These are phyloP conservation scores for Luvunga scandens DNA, from an alignment of 345 rosid genomes.

Conservation along the genomic window DNA sequence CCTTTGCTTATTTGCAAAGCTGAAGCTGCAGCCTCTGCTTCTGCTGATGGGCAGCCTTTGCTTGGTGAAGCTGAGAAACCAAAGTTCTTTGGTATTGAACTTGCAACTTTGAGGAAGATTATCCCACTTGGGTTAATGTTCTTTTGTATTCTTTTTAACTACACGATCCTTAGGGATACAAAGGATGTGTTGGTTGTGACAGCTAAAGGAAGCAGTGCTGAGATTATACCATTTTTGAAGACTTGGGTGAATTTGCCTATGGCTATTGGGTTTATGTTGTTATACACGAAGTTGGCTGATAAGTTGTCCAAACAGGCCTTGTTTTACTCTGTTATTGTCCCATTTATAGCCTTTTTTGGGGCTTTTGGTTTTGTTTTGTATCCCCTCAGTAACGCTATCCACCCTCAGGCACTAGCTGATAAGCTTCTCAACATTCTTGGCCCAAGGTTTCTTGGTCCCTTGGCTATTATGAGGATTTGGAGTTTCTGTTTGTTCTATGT, in stretches of 20 bases:
- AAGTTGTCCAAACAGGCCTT: conserved; percentile 83
- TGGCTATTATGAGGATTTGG: conserved; percentile 96
- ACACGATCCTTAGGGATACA: conserved; percentile 96
- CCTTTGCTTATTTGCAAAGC: conserved; percentile 71
- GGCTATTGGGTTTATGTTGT: conserved; percentile 96
- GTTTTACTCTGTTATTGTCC: conserved; percentile 79
- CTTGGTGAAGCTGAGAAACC: conserved; percentile 47
- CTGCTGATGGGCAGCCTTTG: conserved; percentile 52
- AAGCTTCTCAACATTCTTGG: conserved; percentile 72
- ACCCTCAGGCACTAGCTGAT: conserved; percentile 83
- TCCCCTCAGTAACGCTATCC: conserved; percentile 84
- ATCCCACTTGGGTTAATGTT: conserved; percentile 91
- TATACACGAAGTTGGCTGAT: conserved; percentile 74
- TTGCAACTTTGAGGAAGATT: conserved; percentile 72
- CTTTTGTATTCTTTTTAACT: conserved; percentile 90
- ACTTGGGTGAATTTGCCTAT: conserved; percentile 98
- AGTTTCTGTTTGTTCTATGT: conserved; percentile 95
- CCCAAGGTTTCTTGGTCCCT: conserved; percentile 93
- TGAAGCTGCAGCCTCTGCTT: conserved; percentile 81
- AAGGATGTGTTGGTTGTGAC: conserved; percentile 97
- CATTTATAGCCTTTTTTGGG: conserved; percentile 91
- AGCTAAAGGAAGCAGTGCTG: conserved; percentile 94
- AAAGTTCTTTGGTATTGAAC: conserved; percentile 69
- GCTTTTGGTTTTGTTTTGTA: conserved; percentile 89
- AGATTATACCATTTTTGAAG: conserved; percentile 92